Percentiles rank a stretch among this genome's conserved stretches.
Evolutionary conservation across 257 asterid species (phyloP).

Genomic region (Nicotiana obtusifolia): DNA sequence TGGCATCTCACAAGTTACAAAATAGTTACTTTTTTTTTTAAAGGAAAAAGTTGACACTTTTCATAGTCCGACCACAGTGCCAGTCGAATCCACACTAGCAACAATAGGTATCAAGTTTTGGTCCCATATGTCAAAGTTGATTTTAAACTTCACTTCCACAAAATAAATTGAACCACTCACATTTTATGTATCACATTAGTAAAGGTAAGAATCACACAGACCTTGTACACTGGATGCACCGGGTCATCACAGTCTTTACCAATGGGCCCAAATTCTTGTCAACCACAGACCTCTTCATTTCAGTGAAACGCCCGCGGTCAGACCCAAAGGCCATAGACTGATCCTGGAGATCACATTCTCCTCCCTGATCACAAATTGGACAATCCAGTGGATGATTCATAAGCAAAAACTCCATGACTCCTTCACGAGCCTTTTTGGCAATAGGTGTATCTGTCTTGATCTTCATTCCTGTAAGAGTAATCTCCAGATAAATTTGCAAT

Average conservation of each 20-base stretch:
- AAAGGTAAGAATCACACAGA: constrained; percentile 10
- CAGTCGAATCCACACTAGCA: background rate
- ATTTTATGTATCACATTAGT: background rate
- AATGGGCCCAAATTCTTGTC: constrained; percentile 95
- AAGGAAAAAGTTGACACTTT: too few species aligned
- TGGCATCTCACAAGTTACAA: too few species aligned
- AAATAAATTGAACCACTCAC: background rate
- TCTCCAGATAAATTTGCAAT: background rate
- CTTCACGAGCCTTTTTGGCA: constrained; percentile 98
- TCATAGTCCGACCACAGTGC: too few species aligned
- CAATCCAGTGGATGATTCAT: constrained; percentile 98
- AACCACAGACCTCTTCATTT: constrained; percentile 85
- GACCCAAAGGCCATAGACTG: constrained; percentile 99
- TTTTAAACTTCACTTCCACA: background rate
- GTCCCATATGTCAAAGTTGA: background rate
- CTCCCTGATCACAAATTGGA: constrained; percentile 99
- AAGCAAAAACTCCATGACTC: constrained; percentile 93
- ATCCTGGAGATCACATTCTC: constrained; percentile 97
- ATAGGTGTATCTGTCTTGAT: constrained; percentile 89
- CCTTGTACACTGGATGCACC: constrained; percentile 95
- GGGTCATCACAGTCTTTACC: constrained; percentile 97
- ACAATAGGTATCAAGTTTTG: background rate
- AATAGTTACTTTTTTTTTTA: too few species aligned
- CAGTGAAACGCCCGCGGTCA: constrained; percentile 95
- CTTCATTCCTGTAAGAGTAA: constrained; percentile 65